These are phyloP conservation scores for Apiospora arundinis DNA, from an alignment of 2,329 filamentous ascomycete genomes.

Conservation along the genomic window DNA sequence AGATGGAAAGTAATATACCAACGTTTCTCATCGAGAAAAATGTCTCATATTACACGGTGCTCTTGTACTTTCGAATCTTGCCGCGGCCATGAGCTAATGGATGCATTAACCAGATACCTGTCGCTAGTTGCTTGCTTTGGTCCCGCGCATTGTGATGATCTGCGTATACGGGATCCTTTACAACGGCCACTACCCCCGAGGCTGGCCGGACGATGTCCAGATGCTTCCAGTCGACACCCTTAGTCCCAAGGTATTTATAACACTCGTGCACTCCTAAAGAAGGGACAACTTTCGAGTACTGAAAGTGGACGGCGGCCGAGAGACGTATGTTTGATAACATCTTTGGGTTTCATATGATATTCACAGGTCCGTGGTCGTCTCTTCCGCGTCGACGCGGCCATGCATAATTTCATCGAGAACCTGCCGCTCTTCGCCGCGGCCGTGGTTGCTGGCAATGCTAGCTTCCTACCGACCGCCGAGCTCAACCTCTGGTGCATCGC, in stretches of 20 bases:
- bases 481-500: conserved; percentile 33
- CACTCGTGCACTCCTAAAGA: too few relatives aligned
- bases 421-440: conserved; percentile 39
- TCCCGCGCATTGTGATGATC: neutral
- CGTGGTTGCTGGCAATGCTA: conserved; percentile 37
- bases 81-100: neutral
- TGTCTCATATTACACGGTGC: neutral
- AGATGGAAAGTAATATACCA: neutral
- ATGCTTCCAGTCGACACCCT: neutral
- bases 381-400: conserved; percentile 36
- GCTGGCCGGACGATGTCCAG: neutral
- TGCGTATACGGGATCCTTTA: neutral
- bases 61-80: too few relatives aligned
- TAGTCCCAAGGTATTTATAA: neutral
- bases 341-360: too few relatives aligned
- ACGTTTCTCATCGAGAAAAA: neutral
- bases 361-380: conserved; percentile 22
- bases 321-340: too few relatives aligned
- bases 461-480: conserved; percentile 28
- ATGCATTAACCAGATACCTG: neutral
- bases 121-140: neutral
- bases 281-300: too few relatives aligned
- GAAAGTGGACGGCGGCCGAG: too few relatives aligned
- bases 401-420: conserved; percentile 38
- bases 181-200: neutral